Base-by-base conservation (phyloP, 108 stramenopile genomes). In the Stephanodiscus minutulus region DNA sequence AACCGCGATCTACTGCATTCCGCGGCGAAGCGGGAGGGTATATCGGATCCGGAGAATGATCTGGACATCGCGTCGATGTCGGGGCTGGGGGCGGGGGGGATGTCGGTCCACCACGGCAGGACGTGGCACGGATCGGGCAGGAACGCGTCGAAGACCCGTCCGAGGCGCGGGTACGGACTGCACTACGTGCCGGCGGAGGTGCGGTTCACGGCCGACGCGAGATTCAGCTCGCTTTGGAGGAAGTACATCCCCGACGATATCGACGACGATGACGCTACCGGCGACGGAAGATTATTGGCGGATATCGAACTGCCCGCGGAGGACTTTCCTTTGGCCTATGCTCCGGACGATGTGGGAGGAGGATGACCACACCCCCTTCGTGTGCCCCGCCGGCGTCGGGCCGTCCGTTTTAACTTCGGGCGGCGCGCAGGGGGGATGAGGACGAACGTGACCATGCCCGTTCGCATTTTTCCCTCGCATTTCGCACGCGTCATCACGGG, bases 41-140 rank as follows among this genome's bases (percentile, higher is more conserved):
- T 88, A 24, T 3, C 50, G 8, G 62, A 77, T 41, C 49, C 69
- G 7, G 79, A 77, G 28, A 29, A 47, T 8, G 54, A 60, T 25
- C 52, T 88, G 41, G 71, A 85, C 11, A 73, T 89, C 61, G 73
- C 82, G 20, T 82, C 84, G 46, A 86, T 88, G 84, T 73, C 82
- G 15, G 91, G 89, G 25, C 39, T 95, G 22, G 53, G 63, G 43
- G 76, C 84, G 7, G 93, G 93, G 13, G 77, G 87, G 12, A 54
- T 91, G 5, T 83, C 89, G 5, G 85, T 92, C 21, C 94, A 95
- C 60, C 28, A 95, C 65, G 94, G 94, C 5, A 85, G 74, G 31
- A 84, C 80, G 5, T 95, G 90, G 89, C 94, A 95, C 66, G 94
- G 94, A 37, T 88, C 87, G 11, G 86, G 76, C 1, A 78, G 69